Evolutionary conservation across 768 basidiomycete genomes (phyloP).

Genomic region (Tephrocybe sp.): DNA sequence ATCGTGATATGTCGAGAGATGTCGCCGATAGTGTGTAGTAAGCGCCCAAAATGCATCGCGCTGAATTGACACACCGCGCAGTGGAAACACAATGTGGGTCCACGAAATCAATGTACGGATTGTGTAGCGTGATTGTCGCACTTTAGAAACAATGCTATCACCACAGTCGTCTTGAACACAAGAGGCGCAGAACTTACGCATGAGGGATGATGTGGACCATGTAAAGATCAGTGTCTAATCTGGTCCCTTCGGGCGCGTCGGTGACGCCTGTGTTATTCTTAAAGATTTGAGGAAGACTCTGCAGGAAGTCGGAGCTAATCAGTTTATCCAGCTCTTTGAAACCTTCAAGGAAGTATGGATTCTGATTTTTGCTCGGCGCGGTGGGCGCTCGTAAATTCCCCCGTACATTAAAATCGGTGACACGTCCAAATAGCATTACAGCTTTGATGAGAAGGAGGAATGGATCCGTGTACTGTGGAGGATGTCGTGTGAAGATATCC

Average conservation of each 20-base stretch:
- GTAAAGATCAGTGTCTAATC: constrained; percentile 80
- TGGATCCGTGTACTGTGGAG: constrained; percentile 77
- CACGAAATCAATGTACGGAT: constrained; percentile 76
- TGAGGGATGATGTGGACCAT: constrained; percentile 87
- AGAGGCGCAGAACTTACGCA: constrained; percentile 58
- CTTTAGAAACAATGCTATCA: constrained; percentile 33
- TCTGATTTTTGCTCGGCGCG: constrained; percentile 68
- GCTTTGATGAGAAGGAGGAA: constrained; percentile 81
- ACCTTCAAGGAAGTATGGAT: constrained; percentile 65
- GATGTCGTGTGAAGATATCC: constrained; percentile 70
- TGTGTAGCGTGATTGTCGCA: constrained; percentile 87
- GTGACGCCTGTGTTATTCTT: constrained; percentile 64
- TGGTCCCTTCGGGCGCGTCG: constrained; percentile 56
- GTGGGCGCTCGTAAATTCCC: constrained; percentile 67
- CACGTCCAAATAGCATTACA: constrained; percentile 81
- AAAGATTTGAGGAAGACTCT: constrained; percentile 67
- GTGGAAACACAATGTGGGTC: constrained; percentile 68
- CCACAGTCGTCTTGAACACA: constrained; percentile 9
- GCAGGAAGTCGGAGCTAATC: constrained; percentile 65
- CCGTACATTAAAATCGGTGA: constrained; percentile 84
- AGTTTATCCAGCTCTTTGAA: constrained; percentile 73
- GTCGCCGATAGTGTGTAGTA: constrained; percentile 81
- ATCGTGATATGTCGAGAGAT: constrained; percentile 73
- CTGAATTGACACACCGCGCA: constrained; percentile 71
- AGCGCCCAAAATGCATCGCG: constrained; percentile 69